phyloP scores from a whole-genome alignment of 345 rosid genomes.

The Eucalyptus pauciflora region DNA sequence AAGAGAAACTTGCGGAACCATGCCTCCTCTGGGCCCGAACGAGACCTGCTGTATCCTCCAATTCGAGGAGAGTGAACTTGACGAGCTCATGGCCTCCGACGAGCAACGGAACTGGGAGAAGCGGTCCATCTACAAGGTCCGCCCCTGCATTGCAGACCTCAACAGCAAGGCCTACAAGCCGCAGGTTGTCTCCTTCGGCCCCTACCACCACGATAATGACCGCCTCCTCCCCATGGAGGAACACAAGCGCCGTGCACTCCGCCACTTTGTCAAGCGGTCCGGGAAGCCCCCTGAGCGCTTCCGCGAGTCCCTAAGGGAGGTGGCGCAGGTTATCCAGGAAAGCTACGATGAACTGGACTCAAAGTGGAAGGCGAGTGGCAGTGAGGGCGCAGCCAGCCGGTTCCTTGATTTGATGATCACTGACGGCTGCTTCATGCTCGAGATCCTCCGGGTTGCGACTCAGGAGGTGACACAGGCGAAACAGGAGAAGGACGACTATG shows the following conservation, averaged over 20 bases:
- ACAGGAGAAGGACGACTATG: neutral
- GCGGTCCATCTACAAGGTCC: neutral
- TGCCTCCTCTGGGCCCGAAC: fast-evolving
- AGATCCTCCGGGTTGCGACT: neutral
- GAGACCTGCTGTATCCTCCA: neutral
- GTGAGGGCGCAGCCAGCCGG: neutral
- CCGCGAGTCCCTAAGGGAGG: neutral
- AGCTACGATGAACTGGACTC: slow-evolving; percentile 14
- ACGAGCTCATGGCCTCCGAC: no score
- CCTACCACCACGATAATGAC: neutral
- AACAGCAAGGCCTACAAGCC: fast-evolving
- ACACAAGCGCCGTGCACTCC: slow-evolving; percentile 7
- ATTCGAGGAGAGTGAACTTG: neutral
- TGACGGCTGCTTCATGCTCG: neutral
- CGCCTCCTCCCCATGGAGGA: neutral
- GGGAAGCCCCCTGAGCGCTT: neutral
- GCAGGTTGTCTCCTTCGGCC: neutral
- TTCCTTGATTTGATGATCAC: neutral
- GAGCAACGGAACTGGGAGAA: neutral
- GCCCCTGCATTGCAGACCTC: fast-evolving
- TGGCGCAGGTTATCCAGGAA: slow-evolving; percentile 1
- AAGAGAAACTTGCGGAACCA: neutral
- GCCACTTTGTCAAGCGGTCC: slow-evolving; percentile 15
- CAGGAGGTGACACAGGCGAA: no score
- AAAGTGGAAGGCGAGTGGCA: neutral